These are phyloP conservation scores for Raphanus hybrid DNA, from an alignment of 441 rosid species.

Conservation along the genomic window DNA sequence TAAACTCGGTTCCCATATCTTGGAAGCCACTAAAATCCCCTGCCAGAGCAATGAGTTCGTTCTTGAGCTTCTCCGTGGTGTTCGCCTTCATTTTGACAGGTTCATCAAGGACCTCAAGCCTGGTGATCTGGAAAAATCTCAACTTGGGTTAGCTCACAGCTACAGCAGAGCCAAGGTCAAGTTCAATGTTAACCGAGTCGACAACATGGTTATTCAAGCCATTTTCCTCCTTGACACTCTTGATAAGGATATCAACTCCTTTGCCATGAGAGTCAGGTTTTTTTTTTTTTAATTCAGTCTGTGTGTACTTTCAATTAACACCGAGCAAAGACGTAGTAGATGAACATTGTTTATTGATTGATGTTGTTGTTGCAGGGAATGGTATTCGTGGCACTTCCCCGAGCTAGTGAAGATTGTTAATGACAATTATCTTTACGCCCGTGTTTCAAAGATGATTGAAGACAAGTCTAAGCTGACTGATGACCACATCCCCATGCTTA, in stretches of 20 bases:
- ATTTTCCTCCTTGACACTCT: not conserved
- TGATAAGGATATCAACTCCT: not conserved
- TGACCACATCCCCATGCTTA: conserved; percentile 5
- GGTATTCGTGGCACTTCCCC: conserved; percentile 9
- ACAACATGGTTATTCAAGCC: not conserved
- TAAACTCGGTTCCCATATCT: conserved; percentile 84
- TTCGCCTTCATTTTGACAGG: conserved; percentile 80
- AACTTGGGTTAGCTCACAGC: conserved; percentile 4
- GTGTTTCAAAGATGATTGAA: conserved; percentile 5
- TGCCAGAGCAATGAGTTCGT: conserved; percentile 90
- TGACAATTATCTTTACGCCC: conserved; percentile 4
- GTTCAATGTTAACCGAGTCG: not conserved
- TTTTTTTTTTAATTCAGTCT: not conserved
- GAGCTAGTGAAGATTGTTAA: not conserved
- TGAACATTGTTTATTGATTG: not conserved
- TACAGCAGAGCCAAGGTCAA: conserved; percentile 4
- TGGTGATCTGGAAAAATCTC: conserved; percentile 6
- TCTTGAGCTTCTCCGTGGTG: conserved; percentile 91
- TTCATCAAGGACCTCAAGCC: conserved; percentile 83
- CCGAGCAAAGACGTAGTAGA: not conserved
- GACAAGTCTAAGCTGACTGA: not conserved
- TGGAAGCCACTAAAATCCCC: conserved; percentile 79
- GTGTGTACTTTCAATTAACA: not conserved
- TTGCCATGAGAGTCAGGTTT: conserved; percentile 1
- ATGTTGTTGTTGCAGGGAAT: not conserved